Evolutionary conservation across 2,329 filamentous ascomycete species (phyloP).

Genomic region (Zymoseptoria pseudotritici): DNA sequence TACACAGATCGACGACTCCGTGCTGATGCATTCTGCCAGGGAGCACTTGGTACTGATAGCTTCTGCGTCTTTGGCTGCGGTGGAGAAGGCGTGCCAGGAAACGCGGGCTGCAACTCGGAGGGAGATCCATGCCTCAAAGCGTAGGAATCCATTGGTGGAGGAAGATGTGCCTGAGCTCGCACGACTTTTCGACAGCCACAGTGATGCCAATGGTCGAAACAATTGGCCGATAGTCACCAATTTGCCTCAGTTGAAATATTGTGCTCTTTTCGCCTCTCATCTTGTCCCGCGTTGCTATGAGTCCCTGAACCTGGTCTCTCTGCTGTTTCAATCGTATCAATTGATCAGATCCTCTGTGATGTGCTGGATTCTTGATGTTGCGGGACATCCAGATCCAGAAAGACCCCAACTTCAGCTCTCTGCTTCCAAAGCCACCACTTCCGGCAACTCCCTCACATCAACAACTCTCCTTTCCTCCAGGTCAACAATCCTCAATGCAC

Average conservation of each 20-base stretch:
- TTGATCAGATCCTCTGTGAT: too few species aligned
- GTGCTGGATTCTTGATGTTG: not conserved
- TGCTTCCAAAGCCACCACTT: constrained; percentile 44
- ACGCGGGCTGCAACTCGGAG: not conserved
- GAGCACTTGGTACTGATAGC: not conserved
- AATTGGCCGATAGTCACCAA: not conserved
- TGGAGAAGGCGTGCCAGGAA: not conserved
- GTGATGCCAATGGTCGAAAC: not conserved
- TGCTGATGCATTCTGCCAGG: not conserved
- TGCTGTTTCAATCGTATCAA: too few species aligned
- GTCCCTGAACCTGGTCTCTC: too few species aligned
- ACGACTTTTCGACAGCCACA: not conserved
- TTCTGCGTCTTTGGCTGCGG: not conserved
- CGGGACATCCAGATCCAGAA: not conserved
- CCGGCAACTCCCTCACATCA: constrained; percentile 67
- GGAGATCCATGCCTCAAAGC: not conserved
- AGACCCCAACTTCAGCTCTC: not conserved
- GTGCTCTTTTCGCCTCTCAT: not conserved
- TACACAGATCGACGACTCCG: not conserved
- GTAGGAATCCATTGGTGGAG: not conserved
- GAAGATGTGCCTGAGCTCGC: not conserved
- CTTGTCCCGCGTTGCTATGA: too few species aligned
- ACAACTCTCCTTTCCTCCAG: constrained; percentile 67
- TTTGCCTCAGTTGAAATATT: not conserved
- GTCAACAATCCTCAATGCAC: constrained; percentile 67